Percentiles rank a stretch among this genome's conserved stretches.
phyloP scores from a whole-genome alignment of 257 asterid species.

The Voacanga thouarsii region DNA sequence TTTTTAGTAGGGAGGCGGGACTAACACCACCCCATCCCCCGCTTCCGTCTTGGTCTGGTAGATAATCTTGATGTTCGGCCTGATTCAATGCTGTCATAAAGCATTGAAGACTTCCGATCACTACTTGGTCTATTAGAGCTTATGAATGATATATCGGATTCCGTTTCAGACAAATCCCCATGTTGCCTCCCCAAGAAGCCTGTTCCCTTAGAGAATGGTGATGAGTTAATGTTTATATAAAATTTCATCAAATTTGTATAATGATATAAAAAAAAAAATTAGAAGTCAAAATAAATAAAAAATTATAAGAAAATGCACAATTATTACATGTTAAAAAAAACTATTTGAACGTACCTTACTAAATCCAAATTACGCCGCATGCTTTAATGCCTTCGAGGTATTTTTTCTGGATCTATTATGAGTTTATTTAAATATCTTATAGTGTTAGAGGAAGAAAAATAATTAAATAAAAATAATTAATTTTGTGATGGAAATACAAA shows the following conservation, averaged over 20 bases:
- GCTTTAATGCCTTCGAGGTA: constrained; percentile 22
- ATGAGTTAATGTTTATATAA: constrained; percentile 23
- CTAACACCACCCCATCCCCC: too few species aligned
- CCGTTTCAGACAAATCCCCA: constrained; percentile 54
- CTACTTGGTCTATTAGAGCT: constrained; percentile 68
- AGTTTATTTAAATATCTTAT: constrained; percentile 4
- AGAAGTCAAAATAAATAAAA: too few species aligned
- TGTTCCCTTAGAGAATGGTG: constrained; percentile 50
- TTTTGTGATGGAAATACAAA: constrained; percentile 3
- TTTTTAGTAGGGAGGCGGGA: too few species aligned
- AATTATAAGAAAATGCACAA: too few species aligned
- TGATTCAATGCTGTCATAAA: constrained; percentile 39
- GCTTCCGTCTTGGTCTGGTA: too few species aligned
- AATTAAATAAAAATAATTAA: neutral
- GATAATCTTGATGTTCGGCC: constrained; percentile 47
- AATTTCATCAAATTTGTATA: too few species aligned
- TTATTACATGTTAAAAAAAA: too few species aligned
- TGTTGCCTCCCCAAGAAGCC: constrained; percentile 37
- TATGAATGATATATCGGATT: constrained; percentile 57
- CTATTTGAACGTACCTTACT: constrained; percentile 8
- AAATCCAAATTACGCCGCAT: constrained; percentile 22
- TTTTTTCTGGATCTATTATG: constrained; percentile 20
- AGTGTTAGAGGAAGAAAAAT: neutral
- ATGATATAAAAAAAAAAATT: too few species aligned
- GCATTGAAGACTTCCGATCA: constrained; percentile 36